Percentiles rank a stretch among this genome's conserved stretches.
Conservation (phyloP, 345 rosid genomes). For the Ceriops zippeliana region DNA sequence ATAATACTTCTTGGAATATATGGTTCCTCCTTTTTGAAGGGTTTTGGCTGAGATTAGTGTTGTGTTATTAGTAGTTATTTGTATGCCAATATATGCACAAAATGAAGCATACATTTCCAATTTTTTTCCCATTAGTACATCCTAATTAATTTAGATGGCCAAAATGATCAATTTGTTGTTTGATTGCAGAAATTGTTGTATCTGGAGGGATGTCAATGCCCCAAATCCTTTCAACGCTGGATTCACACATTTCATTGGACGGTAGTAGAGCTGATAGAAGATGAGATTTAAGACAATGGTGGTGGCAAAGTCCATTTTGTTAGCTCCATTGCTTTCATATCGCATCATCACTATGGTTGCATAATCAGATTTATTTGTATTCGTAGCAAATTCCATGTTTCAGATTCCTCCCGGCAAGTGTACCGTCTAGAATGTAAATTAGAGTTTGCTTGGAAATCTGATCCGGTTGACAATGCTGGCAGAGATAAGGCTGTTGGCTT, state of each 20-base stretch:
- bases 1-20: no score
- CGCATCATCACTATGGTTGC: constrained; percentile 6
- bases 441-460: constrained; percentile 27
- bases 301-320: constrained; percentile 25
- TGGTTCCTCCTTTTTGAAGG: no score
- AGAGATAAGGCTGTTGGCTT: constrained; percentile 10
- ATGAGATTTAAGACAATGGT: constrained; percentile 37
- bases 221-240: constrained; percentile 71
- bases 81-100: no score
- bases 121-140: no score
- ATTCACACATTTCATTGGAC: constrained; percentile 44
- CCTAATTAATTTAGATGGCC: not conserved
- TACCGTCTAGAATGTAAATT: constrained; percentile 36
- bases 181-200: constrained; percentile 79
- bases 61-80: no score
- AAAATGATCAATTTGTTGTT: constrained; percentile 12
- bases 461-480: constrained; percentile 10
- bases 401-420: constrained; percentile 24
- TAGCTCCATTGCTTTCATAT: constrained; percentile 7
- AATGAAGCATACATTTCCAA: no score
- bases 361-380: constrained; percentile 3
- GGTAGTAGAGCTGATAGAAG: constrained; percentile 58
- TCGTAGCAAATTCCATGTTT: not conserved
- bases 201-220: constrained; percentile 99
- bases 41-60: no score